Evolutionary conservation across 2,329 filamentous ascomycete species (phyloP).

Genomic region (Claviceps sp.): DNA sequence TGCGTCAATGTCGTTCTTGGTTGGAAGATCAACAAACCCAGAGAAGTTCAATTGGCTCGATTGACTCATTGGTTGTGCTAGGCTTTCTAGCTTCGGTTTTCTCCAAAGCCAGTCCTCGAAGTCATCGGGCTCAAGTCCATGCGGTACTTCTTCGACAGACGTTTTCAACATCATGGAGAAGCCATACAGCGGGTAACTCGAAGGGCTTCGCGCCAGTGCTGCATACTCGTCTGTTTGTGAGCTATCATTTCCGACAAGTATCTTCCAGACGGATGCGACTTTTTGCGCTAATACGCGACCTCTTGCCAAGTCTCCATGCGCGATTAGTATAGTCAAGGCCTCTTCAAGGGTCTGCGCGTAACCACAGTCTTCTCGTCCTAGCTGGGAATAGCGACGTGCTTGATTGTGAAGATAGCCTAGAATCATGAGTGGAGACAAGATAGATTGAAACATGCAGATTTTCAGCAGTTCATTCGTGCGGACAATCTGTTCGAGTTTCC

Average conservation of each 20-base stretch:
- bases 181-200: not conserved
- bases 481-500: not conserved
- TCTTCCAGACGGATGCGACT: not conserved
- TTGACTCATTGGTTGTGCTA: not conserved
- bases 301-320: not conserved
- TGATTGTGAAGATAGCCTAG: not conserved
- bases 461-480: not conserved
- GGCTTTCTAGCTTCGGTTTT: not conserved
- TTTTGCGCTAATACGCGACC: not conserved
- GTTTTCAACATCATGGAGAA: not conserved
- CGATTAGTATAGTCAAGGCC: not conserved
- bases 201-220: not conserved
- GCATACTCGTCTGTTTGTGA: not conserved
- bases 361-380: not conserved
- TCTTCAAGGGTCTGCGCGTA: not conserved
- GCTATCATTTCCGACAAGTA: not conserved
- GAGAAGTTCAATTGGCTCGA: not conserved
- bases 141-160: not conserved
- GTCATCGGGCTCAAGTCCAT: not conserved
- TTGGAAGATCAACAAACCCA: not conserved
- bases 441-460: too few relatives aligned
- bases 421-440: not conserved
- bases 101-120: not conserved
- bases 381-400: not conserved
- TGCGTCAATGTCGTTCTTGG: not conserved